phyloP scores from a whole-genome alignment of 208 protist species.

The Acanthamoeba sp. region DNA sequence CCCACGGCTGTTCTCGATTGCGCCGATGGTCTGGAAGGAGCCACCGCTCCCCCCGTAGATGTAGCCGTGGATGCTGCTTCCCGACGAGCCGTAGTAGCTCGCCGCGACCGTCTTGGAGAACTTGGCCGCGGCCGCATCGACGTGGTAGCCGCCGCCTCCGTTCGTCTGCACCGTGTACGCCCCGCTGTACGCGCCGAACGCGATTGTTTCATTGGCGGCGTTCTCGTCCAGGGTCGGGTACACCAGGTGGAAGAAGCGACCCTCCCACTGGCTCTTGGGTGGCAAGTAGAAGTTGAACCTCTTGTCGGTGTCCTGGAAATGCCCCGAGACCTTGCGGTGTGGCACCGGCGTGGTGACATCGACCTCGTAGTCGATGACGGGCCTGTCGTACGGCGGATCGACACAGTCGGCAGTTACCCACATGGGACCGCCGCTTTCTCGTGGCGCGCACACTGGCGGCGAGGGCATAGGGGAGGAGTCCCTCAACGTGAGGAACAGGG shows the following conservation, averaged over 20 bases:
- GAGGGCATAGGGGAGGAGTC: not conserved
- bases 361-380: constrained; percentile 37
- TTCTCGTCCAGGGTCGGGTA: constrained; percentile 22
- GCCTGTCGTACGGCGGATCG: not conserved
- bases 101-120: constrained; percentile 30
- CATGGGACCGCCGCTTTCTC: not conserved
- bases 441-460: not conserved
- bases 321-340: constrained; percentile 25
- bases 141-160: not conserved
- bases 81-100: not conserved
- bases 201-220: not conserved
- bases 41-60: constrained; percentile 39
- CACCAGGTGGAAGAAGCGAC: constrained; percentile 19
- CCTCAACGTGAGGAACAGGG: not conserved
- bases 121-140: constrained; percentile 22
- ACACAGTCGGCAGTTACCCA: constrained; percentile 8
- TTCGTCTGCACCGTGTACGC: constrained; percentile 42
- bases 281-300: constrained; percentile 44
- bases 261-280: not conserved
- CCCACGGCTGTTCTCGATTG: constrained; percentile 20
- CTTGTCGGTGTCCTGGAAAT: constrained; percentile 30
- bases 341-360: not conserved
- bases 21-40: constrained; percentile 47
- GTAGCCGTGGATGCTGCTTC: not conserved
- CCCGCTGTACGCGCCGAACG: not conserved